Evolutionary conservation across 2,329 filamentous ascomycete species (phyloP).

Genomic region (Cryphonectria parasitica): DNA sequence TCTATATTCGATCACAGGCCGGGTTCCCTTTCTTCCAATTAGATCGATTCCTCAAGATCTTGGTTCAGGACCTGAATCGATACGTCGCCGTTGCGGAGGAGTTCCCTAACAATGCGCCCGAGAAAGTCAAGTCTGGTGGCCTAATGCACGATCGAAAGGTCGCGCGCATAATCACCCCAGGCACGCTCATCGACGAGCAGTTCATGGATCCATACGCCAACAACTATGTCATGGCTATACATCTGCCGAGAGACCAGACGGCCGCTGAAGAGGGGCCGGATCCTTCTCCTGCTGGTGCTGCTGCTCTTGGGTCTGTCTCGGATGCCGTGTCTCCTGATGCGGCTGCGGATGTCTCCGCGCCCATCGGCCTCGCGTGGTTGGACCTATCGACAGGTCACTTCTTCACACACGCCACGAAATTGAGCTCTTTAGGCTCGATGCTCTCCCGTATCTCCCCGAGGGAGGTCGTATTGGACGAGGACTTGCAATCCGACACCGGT

Average conservation of each 20-base stretch:
- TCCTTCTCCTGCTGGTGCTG: background rate
- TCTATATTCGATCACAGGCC: conserved; percentile 56
- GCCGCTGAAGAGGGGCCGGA: background rate
- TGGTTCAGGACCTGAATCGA: conserved; percentile 88
- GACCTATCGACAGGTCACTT: conserved; percentile 96
- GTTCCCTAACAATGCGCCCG: conserved; percentile 73
- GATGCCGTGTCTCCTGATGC: conserved; percentile 4
- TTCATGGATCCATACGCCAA: conserved; percentile 95
- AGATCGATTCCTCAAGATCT: conserved; percentile 87
- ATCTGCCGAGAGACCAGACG: conserved; percentile 47
- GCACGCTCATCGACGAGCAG: conserved; percentile 94
- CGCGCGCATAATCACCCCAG: conserved; percentile 86
- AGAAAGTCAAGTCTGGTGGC: conserved; percentile 74
- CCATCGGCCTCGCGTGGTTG: conserved; percentile 85
- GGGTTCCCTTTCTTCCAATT: conserved; percentile 94
- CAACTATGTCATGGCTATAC: conserved; percentile 86
- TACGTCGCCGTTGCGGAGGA: conserved; percentile 96
- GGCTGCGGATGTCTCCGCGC: conserved; percentile 37
- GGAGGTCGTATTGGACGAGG: conserved; percentile 79
- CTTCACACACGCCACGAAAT: conserved; percentile 76
- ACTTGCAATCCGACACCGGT: conserved; percentile 59
- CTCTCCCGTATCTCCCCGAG: conserved; percentile 81
- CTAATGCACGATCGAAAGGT: conserved; percentile 85
- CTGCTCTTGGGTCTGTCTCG: background rate
- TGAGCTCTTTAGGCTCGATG: conserved; percentile 75